phyloP scores from a whole-genome alignment of 73 alveolate genomes.

The Paraurostyla sp. region DNA sequence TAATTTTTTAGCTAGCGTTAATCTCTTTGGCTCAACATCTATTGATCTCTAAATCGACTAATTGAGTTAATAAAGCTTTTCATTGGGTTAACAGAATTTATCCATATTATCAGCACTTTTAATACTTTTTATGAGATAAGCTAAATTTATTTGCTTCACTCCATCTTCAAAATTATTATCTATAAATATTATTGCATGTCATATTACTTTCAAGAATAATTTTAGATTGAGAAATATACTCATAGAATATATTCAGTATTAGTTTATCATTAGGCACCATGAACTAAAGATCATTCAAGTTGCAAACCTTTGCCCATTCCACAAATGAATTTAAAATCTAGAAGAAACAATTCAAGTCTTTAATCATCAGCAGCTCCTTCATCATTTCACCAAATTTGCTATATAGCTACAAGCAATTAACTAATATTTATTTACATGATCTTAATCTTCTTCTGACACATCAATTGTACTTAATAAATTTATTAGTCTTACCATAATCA shows the following conservation, averaged over 20 bases:
- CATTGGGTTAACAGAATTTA: background rate
- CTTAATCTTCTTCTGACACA: background rate
- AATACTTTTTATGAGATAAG: background rate
- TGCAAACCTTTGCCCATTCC: slow-evolving; percentile 9
- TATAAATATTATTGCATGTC: background rate
- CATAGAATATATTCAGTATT: background rate
- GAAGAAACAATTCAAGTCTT: background rate
- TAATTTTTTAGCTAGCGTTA: background rate
- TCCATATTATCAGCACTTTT: slow-evolving; percentile 24
- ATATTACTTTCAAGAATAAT: background rate
- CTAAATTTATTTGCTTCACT: background rate
- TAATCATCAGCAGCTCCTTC: background rate
- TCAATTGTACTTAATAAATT: background rate
- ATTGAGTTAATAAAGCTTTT: background rate
- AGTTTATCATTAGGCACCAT: background rate
- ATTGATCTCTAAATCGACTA: background rate
- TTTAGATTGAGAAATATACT: background rate
- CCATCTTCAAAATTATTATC: background rate
- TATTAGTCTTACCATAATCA: background rate
- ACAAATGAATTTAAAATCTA: background rate
- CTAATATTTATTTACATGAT: background rate
- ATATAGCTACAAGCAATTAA: background rate
- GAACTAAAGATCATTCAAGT: background rate
- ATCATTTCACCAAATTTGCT: background rate
- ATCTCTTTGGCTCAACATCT: background rate